These are phyloP conservation scores for Lobulomyces angularis DNA, from an alignment of 192 early-diverging fungal species.

Conservation along the genomic window DNA sequence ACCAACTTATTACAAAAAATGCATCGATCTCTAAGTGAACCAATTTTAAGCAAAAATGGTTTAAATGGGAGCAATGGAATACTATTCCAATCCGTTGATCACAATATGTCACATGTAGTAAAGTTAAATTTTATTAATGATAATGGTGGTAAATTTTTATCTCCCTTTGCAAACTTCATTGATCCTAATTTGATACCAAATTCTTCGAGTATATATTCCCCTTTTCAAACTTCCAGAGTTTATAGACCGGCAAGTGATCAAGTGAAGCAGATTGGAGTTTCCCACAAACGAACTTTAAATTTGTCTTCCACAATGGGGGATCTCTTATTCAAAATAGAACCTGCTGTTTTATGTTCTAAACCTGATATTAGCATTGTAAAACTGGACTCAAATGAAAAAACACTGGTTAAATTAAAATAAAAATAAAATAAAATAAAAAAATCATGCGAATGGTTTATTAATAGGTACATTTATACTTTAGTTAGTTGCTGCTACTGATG, in stretches of 20 bases:
- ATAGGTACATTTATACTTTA: conserved; percentile 3
- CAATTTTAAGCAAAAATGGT: too few species aligned
- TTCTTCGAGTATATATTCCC: conserved; percentile 5
- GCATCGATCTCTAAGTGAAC: conserved; percentile 20
- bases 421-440: not conserved
- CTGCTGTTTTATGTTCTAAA: conserved; percentile 28
- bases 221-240: conserved; percentile 23
- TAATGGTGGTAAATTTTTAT: conserved; percentile 39
- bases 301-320: conserved; percentile 52
- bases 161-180: conserved; percentile 27
- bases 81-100: conserved; percentile 35
- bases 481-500: conserved; percentile 40
- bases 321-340: conserved; percentile 46
- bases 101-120: conserved; percentile 45
- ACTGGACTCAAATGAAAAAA: conserved; percentile 15
- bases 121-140: conserved; percentile 37
- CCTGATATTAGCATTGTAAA: conserved; percentile 39
- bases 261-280: conserved; percentile 37
- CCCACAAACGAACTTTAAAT: conserved; percentile 42
- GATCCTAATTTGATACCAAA: conserved; percentile 15
- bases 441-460: not conserved
- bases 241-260: conserved; percentile 31
- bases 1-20: not conserved
- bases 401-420: not conserved
- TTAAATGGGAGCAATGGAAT: too few species aligned